phyloP scores from a whole-genome alignment of 768 basidiomycete species.

The Trametes elegans region DNA sequence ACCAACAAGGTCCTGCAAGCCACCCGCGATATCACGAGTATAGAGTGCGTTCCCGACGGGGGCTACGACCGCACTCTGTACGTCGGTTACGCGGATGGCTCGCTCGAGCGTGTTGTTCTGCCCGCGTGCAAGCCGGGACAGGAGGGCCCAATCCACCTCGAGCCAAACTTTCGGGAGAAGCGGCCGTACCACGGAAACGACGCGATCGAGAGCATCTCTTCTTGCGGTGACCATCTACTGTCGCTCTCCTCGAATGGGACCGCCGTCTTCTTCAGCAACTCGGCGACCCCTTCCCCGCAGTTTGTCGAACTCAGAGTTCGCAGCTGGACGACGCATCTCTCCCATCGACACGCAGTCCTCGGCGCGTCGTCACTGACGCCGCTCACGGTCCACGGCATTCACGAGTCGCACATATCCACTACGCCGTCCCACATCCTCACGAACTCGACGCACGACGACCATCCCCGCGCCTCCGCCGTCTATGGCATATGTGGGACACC shows the following conservation, averaged over 20 bases:
- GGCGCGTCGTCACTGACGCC: constrained; percentile 62
- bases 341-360: constrained; percentile 58
- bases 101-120: constrained; percentile 42
- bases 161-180: constrained; percentile 19
- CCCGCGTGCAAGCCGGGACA: constrained; percentile 24
- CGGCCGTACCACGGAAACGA: constrained; percentile 40
- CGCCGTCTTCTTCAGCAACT: constrained; percentile 39
- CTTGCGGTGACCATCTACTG: constrained; percentile 43
- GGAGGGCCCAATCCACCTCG: constrained; percentile 17
- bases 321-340: constrained; percentile 66
- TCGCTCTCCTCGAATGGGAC: constrained; percentile 58
- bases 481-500: constrained; percentile 69
- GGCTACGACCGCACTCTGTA: constrained; percentile 28
- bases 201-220: constrained; percentile 55
- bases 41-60: constrained; percentile 28
- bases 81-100: constrained; percentile 31
- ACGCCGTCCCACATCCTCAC: constrained; percentile 50
- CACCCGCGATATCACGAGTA: constrained; percentile 31
- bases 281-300: constrained; percentile 24
- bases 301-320: constrained; percentile 47
- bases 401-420: constrained; percentile 43
- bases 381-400: constrained; percentile 54
- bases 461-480: constrained; percentile 50
- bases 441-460: constrained; percentile 30
- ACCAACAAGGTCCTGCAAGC: constrained; percentile 26